Evolutionary conservation across 352 stramenopile species (phyloP), one percentile per base, ranked within the genome.

Genomic region (Globisporangium cederbergense): DNA sequence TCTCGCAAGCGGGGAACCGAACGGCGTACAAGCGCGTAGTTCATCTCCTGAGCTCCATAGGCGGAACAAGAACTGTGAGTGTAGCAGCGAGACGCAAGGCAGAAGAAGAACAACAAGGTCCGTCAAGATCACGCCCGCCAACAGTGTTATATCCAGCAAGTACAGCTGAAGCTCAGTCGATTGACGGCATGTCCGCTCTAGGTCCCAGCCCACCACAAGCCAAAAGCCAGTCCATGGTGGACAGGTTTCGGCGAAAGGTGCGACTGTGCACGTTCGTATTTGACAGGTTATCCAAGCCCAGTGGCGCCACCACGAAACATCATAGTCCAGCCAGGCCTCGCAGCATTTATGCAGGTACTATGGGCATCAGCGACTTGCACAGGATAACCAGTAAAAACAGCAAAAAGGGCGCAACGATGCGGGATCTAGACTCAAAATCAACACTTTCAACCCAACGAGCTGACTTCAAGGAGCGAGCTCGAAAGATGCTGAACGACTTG

Each of bases 231-330:
- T 75, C 73, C 14, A 43, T 77, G 18, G 71, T 76, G 3, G 67
- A 78, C 16, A 53, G 68, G 16, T 34, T 81, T 0, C 68, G 74
- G 2, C 68, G 66, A n/a, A 78, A 73, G 51, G 66, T 81, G 9
- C 74, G 74, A 0, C 38, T 75, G 4, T 81, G 71, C 20, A 47
- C 68, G 9, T 62, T 76, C 8, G 28, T 76, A 1, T 71, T 77
- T 22, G 70, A 75, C 1, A 36, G 64, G 3, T 38, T 74, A 2
- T 25, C 38, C 22, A 53, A 58, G 34, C 18, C 45, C 20, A 40
- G 30, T 22, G 30, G n/a, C 28, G n/a, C 30, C 16, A 25, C 28
- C 30, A 28, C 8, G 4, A 16, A 3, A 49, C 28, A n/a, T 0
- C 46, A 28, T 13, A 38, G 30, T 13, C 28, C 3, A 13, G 57